Conservation (phyloP, 1,284 basidiomycete species). For the Taiwanofungus camphoratus region DNA sequence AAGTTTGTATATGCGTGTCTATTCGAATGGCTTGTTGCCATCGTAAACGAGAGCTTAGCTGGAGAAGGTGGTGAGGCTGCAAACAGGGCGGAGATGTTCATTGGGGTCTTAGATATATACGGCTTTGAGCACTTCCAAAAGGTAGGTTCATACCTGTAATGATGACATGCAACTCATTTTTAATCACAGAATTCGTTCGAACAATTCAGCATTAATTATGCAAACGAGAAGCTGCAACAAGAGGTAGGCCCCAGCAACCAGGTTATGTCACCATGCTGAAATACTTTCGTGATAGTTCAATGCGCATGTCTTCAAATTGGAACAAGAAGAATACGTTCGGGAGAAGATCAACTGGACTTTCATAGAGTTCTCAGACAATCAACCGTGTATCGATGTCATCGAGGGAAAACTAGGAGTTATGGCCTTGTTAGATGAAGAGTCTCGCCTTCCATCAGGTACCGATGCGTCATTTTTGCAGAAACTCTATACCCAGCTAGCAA, state of each 20-base stretch:
- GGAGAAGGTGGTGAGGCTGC: constrained; percentile 87
- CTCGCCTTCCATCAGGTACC: constrained; percentile 90
- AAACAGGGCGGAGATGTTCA: constrained; percentile 91
- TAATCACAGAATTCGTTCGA: constrained; percentile 86
- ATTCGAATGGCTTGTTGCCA: constrained; percentile 97
- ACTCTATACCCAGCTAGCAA: constrained; percentile 81
- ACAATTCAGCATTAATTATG: constrained; percentile 99
- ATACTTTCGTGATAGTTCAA: constrained; percentile 63
- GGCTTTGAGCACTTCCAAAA: constrained; percentile 98
- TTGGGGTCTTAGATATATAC: constrained; percentile 96
- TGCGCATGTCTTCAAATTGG: constrained; percentile 98
- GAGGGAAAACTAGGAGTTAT: constrained; percentile 96
- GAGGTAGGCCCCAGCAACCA: constrained; percentile 49
- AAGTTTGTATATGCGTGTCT: constrained; percentile 99
- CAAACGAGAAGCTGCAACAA: constrained; percentile 97
- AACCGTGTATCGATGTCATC: constrained; percentile 97
- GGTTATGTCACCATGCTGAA: constrained; percentile 2
- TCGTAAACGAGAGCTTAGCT: constrained; percentile 93
- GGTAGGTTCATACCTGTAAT: constrained; percentile 33
- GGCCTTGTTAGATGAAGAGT: constrained; percentile 95
- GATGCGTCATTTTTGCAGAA: constrained; percentile 95
- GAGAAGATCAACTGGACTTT: constrained; percentile 99
- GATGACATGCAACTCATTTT: constrained; percentile 9
- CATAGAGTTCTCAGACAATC: constrained; percentile 99
- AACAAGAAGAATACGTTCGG: constrained; percentile 98